phyloP scores from a whole-genome alignment of 164 flowering plant genomes.

The Dillenia suffruticosa region DNA sequence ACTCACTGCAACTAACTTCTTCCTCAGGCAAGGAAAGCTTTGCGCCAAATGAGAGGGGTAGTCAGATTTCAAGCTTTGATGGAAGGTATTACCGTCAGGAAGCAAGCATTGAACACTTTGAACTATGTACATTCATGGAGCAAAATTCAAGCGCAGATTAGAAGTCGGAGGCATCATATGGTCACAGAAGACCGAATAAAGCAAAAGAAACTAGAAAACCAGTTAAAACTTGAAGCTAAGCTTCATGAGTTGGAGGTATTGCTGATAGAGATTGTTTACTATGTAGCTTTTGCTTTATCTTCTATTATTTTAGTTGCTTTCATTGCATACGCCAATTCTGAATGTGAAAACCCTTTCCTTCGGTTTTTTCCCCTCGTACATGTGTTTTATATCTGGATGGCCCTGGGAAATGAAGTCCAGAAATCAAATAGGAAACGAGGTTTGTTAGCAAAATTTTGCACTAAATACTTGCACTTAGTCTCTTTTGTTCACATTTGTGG shows the following conservation, averaged over 20 bases:
- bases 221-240: conserved; percentile 84
- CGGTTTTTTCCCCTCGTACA: too few species aligned
- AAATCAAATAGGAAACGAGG: too few species aligned
- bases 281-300: too few species aligned
- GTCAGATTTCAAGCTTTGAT: conserved; percentile 41
- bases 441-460: too few species aligned
- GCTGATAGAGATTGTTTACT: background rate
- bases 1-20: too few species aligned
- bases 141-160: conserved; percentile 62
- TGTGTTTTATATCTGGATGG: too few species aligned
- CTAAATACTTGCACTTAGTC: too few species aligned
- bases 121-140: conserved; percentile 71
- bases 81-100: conserved; percentile 33
- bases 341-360: background rate
- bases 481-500: too few species aligned
- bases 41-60: conserved; percentile 53
- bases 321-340: background rate
- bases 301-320: too few species aligned
- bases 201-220: conserved; percentile 79
- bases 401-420: too few species aligned
- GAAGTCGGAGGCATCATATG: conserved; percentile 66
- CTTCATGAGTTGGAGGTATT: conserved; percentile 83
- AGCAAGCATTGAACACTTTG: conserved; percentile 63
- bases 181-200: conserved; percentile 61
- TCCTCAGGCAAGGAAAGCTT: conserved; percentile 65